Evolutionary conservation across 257 asterid species (phyloP), one percentile per base, ranked within the genome.

Genomic region (Fraxinus pennsylvanica): DNA sequence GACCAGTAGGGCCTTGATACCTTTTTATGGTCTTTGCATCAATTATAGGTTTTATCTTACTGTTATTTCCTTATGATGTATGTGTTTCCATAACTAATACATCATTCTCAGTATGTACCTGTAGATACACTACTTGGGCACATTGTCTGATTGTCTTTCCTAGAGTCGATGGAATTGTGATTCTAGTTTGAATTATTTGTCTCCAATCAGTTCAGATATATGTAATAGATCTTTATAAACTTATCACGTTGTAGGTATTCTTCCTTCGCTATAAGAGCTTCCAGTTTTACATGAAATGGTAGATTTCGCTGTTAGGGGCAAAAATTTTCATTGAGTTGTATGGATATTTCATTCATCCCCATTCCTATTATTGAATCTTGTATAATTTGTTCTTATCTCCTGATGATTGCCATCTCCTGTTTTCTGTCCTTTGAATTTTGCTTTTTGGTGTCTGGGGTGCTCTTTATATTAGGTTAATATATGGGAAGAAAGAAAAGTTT

Each of bases 401-500:
- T 66, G 59, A 30, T 29, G 10, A 6, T 71, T 68, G 45, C 32
- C 76, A 29, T 75, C 36, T 74, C 45, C 36, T 63, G 35, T 52
- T 72, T 38, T 63, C 74, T 80, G 36, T 25, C 29, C 41, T 76
- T 65, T 74, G 33, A 70, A 32, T 9, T 21, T 71, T 77, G 21
- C 41, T 59, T 47, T 77, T 17, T 17, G 50, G 22, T 9, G 67
- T 32, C 52, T 74, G 43, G 27, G 22, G 6, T 79, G 79, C 70
- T 71, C 74, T 45, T 76, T 33, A 75, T 79, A 32, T 78, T 85
- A 96, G 99, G 94, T 96, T 87, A 91, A 83, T 73, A 92, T 96
- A 81, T 93, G 98, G 98, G 97, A 93, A 81, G 97, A 93, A 68
- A 88, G 99, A 76, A 96, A 93, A 85, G 98, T 96, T 79, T 93